Conservation (phyloP, 2,329 filamentous ascomycete genomes). For the Penicillium crustosum region DNA sequence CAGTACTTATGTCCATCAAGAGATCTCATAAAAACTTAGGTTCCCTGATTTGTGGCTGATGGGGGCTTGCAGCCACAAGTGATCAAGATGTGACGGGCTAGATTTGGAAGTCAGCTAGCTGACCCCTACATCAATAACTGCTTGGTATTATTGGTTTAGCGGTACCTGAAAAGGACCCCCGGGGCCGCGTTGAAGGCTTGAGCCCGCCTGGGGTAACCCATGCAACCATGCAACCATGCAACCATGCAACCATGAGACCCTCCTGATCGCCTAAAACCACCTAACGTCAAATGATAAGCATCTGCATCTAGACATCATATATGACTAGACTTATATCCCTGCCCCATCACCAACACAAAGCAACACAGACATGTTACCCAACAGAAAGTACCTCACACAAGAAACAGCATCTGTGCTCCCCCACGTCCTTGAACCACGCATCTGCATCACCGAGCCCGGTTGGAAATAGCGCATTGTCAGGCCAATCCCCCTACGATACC, state of each 20-base stretch:
- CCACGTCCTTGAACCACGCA: conserved; percentile 6
- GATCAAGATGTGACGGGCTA: not conserved
- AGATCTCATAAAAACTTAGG: not conserved
- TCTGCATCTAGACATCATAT: not conserved
- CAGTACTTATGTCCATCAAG: not conserved
- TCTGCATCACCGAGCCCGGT: conserved; percentile 1
- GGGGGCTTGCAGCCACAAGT: not conserved
- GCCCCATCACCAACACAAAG: not conserved
- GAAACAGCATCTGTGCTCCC: not conserved
- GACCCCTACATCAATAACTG: not conserved
- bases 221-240: conserved; percentile 1
- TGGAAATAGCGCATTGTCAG: not conserved
- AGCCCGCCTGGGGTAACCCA: conserved; percentile 3
- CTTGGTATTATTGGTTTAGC: not conserved
- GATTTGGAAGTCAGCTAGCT: conserved; percentile 1
- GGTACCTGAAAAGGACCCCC: conserved; percentile 4
- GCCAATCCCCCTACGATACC: conserved; percentile 6
- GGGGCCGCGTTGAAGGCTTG: not conserved
- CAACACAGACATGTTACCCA: conserved; percentile 6
- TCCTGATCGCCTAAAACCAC: not conserved
- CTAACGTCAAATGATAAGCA: not conserved
- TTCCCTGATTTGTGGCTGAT: not conserved
- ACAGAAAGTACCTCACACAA: conserved; percentile 5
- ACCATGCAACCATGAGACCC: not conserved
- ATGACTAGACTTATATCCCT: not conserved